phyloP scores from a whole-genome alignment of 768 basidiomycete genomes.

The Rhodotorula kratochvilovae region DNA sequence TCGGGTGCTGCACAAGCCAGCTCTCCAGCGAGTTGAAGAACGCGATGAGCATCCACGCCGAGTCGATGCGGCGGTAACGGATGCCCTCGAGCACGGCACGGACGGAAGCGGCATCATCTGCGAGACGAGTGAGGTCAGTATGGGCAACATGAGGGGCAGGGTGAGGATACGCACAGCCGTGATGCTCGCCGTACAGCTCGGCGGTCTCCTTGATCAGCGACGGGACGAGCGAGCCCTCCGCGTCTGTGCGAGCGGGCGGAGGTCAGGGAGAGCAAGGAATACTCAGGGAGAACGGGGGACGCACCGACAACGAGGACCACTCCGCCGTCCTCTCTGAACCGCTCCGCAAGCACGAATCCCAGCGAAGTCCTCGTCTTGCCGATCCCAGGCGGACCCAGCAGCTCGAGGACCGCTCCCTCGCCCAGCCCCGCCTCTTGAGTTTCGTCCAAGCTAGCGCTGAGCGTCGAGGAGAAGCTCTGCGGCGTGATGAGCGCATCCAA shows the following conservation, averaged over 20 bases:
- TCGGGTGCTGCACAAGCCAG: slow-evolving; percentile 12
- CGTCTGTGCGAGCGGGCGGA: not conserved
- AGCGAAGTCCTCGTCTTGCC: slow-evolving; percentile 23
- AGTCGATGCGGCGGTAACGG: slow-evolving; percentile 28
- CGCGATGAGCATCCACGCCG: slow-evolving; percentile 22
- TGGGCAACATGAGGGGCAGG: accelerated
- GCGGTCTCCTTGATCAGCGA: slow-evolving; percentile 10
- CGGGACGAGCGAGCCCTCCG: slow-evolving; percentile 18
- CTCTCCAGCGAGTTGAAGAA: slow-evolving; percentile 13
- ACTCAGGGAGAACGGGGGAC: not conserved
- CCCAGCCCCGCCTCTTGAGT: not conserved
- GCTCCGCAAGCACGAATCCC: slow-evolving; percentile 18
- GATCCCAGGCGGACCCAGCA: slow-evolving; percentile 27
- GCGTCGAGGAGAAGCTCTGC: not conserved
- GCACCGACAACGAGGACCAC: slow-evolving; percentile 17
- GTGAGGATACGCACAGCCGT: slow-evolving; percentile 2
- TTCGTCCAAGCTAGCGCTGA: accelerated
- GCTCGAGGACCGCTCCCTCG: slow-evolving; percentile 14
- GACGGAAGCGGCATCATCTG: not conserved
- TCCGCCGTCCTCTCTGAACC: slow-evolving; percentile 7
- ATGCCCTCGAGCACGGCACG: not conserved
- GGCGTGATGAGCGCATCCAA: slow-evolving; percentile 30
- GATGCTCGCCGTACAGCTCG: not conserved
- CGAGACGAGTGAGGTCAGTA: not conserved
- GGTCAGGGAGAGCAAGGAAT: no score